A percentile compares a stretch with the other conserved stretches of the same genome.
Evolutionary conservation across 352 stramenopile genomes (phyloP).

Genomic region (Pythium apleroticum): DNA sequence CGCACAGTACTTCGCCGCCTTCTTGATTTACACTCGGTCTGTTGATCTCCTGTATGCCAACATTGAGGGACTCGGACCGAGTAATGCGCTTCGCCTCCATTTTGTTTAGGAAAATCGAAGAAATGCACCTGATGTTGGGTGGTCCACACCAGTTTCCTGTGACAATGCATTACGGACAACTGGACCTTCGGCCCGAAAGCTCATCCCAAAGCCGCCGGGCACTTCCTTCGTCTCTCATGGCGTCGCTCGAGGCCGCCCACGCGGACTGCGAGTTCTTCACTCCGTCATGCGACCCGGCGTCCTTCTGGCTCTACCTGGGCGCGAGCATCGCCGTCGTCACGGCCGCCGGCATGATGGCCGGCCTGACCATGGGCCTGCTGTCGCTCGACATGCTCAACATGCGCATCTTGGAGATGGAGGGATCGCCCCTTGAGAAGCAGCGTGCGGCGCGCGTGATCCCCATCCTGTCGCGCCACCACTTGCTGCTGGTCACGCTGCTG

Average conservation of each 20-base stretch:
- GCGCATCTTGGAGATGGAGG: conserved; percentile 77
- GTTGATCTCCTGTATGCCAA: no score
- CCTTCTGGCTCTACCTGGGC: conserved; percentile 60
- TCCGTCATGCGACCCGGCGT: conserved; percentile 59
- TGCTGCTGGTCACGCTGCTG: conserved; percentile 93
- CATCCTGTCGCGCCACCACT: conserved; percentile 90
- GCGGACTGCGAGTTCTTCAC: conserved; percentile 55
- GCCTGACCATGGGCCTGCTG: conserved; percentile 74
- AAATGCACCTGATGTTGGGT: no score
- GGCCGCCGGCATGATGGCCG: conserved; percentile 66
- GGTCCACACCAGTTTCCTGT: background rate
- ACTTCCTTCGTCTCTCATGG: background rate
- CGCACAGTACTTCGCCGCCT: no score
- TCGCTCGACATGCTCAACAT: conserved; percentile 83
- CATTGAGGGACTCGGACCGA: no score
- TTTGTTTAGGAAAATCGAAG: no score
- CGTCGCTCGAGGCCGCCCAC: background rate
- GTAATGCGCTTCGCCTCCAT: no score
- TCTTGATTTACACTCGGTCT: no score
- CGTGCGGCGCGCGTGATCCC: conserved; percentile 80
- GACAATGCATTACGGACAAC: background rate
- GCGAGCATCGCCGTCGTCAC: conserved; percentile 49
- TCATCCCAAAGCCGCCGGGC: background rate
- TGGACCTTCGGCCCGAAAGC: background rate
- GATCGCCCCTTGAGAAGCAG: conserved; percentile 66